Evolutionary conservation across 768 basidiomycete species (phyloP).

Genomic region (Panaeolus papilionaceus): DNA sequence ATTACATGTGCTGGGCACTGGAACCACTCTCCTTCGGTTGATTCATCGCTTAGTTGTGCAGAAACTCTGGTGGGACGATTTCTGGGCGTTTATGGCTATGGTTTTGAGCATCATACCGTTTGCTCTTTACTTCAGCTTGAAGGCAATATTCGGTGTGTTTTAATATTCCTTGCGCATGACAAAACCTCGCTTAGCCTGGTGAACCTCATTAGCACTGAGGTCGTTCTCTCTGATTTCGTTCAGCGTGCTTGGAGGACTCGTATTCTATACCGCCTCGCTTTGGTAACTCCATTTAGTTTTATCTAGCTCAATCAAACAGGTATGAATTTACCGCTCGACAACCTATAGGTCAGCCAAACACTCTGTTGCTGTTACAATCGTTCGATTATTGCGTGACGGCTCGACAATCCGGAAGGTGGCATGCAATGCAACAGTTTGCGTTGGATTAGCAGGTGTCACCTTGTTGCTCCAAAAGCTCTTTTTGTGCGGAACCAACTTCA

Average conservation of each 20-base stretch:
- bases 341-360: slow-evolving; percentile 19
- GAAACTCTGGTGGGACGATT: too few species aligned
- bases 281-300: background rate
- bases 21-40: too few species aligned
- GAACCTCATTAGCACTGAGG: background rate
- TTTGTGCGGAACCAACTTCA: slow-evolving; percentile 10
- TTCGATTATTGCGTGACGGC: slow-evolving; percentile 17
- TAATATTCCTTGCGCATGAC: background rate
- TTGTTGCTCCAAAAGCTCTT: slow-evolving; percentile 23
- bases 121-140: background rate
- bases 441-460: slow-evolving; percentile 15
- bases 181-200: background rate
- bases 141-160: background rate
- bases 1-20: too few species aligned
- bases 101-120: background rate
- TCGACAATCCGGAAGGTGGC: background rate
- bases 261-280: background rate
- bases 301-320: background rate
- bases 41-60: too few species aligned
- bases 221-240: background rate
- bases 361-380: slow-evolving; percentile 24
- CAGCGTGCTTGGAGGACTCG: background rate
- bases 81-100: background rate
- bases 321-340: background rate
- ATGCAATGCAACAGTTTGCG: background rate